Evolutionary conservation across 768 basidiomycete genomes (phyloP).

Genomic region (Mycena maculata): DNA sequence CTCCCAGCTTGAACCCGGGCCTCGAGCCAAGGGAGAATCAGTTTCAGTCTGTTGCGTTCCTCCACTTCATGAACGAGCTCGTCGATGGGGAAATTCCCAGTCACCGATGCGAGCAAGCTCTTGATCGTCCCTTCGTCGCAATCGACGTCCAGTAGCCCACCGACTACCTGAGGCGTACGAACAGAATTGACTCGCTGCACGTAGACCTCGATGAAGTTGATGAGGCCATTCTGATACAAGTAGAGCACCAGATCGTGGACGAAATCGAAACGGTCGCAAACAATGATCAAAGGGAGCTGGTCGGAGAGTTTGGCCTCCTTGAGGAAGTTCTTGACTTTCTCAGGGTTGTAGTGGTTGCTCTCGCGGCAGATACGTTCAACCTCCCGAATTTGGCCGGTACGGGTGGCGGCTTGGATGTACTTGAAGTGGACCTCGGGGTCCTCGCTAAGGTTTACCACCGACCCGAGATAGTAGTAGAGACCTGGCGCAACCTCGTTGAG

Average conservation of each 20-base stretch:
- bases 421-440: conserved; percentile 99
- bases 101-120: conserved; percentile 90
- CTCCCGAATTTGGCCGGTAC: conserved; percentile 98
- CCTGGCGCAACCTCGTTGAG: conserved; percentile 54
- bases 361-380: conserved; percentile 99
- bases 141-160: conserved; percentile 96
- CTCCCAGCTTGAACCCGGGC: conserved; percentile 92
- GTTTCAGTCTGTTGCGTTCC: conserved; percentile 93
- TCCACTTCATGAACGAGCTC: conserved; percentile 98
- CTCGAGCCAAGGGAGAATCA: conserved; percentile 98
- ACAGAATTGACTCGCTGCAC: conserved; percentile 98
- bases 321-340: conserved; percentile 99
- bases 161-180: conserved; percentile 96
- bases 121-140: conserved; percentile 98
- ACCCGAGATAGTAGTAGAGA: conserved; percentile 98
- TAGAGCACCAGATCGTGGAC: conserved; percentile 99
- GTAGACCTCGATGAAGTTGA: conserved; percentile 99
- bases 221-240: conserved; percentile 96
- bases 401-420: conserved; percentile 98
- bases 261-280: conserved; percentile 99
- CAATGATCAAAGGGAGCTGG: conserved; percentile 98
- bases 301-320: conserved; percentile 97
- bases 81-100: conserved; percentile 97
- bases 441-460: conserved; percentile 95
- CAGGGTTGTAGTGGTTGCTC: conserved; percentile 97